phyloP scores from a whole-genome alignment of 2,329 filamentous ascomycete genomes.

The Claviceps purpurea region DNA sequence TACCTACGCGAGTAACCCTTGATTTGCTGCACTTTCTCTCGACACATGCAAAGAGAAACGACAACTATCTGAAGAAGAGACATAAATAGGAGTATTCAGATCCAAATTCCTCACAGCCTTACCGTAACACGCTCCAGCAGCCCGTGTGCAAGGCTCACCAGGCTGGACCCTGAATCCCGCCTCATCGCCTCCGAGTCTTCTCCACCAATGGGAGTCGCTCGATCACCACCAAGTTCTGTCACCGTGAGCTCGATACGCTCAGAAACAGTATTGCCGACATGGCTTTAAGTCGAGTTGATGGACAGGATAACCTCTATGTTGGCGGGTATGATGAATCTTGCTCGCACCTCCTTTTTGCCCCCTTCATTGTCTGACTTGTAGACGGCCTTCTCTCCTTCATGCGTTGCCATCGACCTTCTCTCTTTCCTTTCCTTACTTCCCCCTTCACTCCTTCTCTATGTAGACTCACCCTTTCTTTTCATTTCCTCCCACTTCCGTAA shows the following conservation, averaged over 20 bases:
- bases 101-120: too few species aligned
- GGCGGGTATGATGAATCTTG: conserved; percentile 20
- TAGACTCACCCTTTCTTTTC: neutral
- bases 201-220: conserved; percentile 6
- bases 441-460: neutral
- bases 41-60: too few species aligned
- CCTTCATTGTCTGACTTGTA: neutral
- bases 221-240: conserved; percentile 5
- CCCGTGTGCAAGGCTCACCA: neutral
- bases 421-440: too few species aligned
- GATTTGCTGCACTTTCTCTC: too few species aligned
- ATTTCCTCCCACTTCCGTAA: too few species aligned
- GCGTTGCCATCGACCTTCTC: neutral
- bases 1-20: too few species aligned
- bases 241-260: conserved; percentile 2
- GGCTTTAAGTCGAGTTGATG: conserved; percentile 29
- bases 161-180: neutral
- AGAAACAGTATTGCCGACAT: conserved; percentile 20
- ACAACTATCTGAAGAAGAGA: too few species aligned
- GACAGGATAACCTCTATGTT: conserved; percentile 27
- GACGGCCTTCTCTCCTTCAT: too few species aligned
- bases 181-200: neutral
- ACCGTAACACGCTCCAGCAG: too few species aligned
- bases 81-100: too few species aligned
- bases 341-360: neutral